Evolutionary conservation across 306 rosid genomes (phyloP).

Genomic region (Ammopiptanthus mongolicus): DNA sequence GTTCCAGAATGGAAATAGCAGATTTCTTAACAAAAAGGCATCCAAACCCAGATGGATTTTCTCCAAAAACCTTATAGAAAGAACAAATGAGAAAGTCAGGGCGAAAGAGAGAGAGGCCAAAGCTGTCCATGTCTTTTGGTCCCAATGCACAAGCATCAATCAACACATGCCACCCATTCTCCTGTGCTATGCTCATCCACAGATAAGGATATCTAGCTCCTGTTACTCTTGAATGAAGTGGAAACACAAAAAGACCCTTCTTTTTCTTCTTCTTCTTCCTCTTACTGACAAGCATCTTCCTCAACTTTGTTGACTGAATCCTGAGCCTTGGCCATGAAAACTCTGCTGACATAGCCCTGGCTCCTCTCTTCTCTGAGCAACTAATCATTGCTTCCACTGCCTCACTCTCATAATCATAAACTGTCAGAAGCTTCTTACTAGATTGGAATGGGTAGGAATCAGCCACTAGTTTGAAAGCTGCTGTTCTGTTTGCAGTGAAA

Average conservation of each 20-base stretch:
- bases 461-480: slow-evolving; percentile 85
- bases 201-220: slow-evolving; percentile 89
- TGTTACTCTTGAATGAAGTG: slow-evolving; percentile 86
- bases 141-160: slow-evolving; percentile 92
- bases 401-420: slow-evolving; percentile 84
- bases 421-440: slow-evolving; percentile 68
- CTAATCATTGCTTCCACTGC: slow-evolving; percentile 77
- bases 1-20: slow-evolving; percentile 50
- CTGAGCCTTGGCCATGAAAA: slow-evolving; percentile 91
- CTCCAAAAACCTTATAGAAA: slow-evolving; percentile 83
- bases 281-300: slow-evolving; percentile 59
- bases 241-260: slow-evolving; percentile 84
- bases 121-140: slow-evolving; percentile 90
- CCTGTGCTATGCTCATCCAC: slow-evolving; percentile 93
- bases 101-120: slow-evolving; percentile 73
- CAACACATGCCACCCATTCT: slow-evolving; percentile 84
- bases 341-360: slow-evolving; percentile 66
- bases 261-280: slow-evolving; percentile 55
- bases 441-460: slow-evolving; percentile 77
- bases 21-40: slow-evolving; percentile 91
- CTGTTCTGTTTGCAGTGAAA: slow-evolving; percentile 88
- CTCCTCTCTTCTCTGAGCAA: slow-evolving; percentile 80
- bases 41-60: slow-evolving; percentile 92
- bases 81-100: slow-evolving; percentile 91
- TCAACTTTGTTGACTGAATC: slow-evolving; percentile 64